Base-by-base conservation (phyloP, 1,284 basidiomycete species). In the Tetrapyrgos nigripes region DNA sequence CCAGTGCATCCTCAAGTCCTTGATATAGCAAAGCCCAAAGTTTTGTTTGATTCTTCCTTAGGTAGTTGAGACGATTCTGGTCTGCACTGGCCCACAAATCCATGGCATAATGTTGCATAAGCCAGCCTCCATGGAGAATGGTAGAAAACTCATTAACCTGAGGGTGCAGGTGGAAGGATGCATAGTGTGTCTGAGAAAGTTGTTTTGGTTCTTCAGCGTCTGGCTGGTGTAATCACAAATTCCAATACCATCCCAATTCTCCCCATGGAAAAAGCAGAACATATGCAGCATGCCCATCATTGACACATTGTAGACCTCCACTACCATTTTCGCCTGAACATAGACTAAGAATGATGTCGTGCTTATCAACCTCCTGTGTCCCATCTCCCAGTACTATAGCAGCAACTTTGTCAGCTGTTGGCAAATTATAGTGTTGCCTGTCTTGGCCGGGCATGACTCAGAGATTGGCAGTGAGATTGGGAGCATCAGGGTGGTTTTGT, bases 31-130 rank as follows among this genome's bases (percentile, higher is more conserved):
- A 67, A 0, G 76, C 74, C 17, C 78, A 69, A 1, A 84, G 59
- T 2, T 54, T 60, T 0, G 47, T 57, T 53, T 85, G 82, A 60
- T 84, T 74, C 1, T 57, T 2, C 1, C 48, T 29, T 14, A 69
- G 35, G 58, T 54, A 81, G 1, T 55, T 57, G 0, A 80, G 68
- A 3, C 69, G 66, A 5, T 63, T 60, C 27, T 79, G 72, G 9
- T 78, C 72, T 29, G 67, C 63, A 0, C 66, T 68, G 1, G 75
- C 75, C 68, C 66, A 78, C 23, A 67, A 71, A 63, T 79, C 73
- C 51, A 73, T 74, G 8, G 73, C 28, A 40, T 74, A 79, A 13
- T 79, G 74, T 45, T 79, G 76, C 33, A 83, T 75, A 0, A 84
- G 69, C 0, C 70, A 66, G 0, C 76, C 75, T 52, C 68, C 76